Evolutionary conservation across 2,329 filamentous ascomycete species (phyloP).

Genomic region (Pseudogymnoascus sp.): DNA sequence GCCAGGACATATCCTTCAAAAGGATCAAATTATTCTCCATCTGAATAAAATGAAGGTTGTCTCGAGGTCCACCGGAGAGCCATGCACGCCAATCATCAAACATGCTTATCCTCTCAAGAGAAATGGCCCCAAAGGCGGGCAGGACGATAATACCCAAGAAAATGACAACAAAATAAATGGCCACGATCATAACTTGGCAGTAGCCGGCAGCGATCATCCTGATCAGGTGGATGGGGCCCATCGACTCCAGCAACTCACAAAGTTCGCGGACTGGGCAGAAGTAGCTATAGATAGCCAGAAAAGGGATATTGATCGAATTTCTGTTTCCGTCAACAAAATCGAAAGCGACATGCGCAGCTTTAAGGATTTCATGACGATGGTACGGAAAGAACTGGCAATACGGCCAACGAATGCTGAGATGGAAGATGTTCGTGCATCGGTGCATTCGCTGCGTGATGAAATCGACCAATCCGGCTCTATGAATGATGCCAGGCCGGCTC

Average conservation of each 20-base stretch:
- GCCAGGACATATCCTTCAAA: conserved; percentile 24
- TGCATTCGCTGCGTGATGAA: conserved; percentile 12
- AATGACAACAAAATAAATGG: background rate
- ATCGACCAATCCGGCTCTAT: conserved; percentile 11
- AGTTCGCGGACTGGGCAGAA: conserved; percentile 24
- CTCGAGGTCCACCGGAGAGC: conserved; percentile 19
- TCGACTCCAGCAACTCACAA: conserved; percentile 1
- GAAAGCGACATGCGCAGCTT: conserved; percentile 25
- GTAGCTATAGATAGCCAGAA: conserved; percentile 22
- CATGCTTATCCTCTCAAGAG: background rate
- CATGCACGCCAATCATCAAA: conserved; percentile 12
- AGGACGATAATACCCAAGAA: background rate
- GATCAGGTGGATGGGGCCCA: conserved; percentile 8
- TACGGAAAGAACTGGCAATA: conserved; percentile 20
- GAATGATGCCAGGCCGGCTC: conserved; percentile 8
- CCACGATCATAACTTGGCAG: background rate
- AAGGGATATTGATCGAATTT: conserved; percentile 27
- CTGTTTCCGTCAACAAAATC: conserved; percentile 20
- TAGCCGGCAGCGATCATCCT: background rate
- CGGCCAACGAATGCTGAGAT: conserved; percentile 9
- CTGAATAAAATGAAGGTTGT: conserved; percentile 22
- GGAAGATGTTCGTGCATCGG: conserved; percentile 12
- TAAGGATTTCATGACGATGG: conserved; percentile 26
- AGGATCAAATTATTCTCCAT: conserved; percentile 24
- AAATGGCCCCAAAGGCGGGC: background rate